phyloP scores from a whole-genome alignment of 2,329 filamentous ascomycete genomes.

The Aspergillus udagawae region DNA sequence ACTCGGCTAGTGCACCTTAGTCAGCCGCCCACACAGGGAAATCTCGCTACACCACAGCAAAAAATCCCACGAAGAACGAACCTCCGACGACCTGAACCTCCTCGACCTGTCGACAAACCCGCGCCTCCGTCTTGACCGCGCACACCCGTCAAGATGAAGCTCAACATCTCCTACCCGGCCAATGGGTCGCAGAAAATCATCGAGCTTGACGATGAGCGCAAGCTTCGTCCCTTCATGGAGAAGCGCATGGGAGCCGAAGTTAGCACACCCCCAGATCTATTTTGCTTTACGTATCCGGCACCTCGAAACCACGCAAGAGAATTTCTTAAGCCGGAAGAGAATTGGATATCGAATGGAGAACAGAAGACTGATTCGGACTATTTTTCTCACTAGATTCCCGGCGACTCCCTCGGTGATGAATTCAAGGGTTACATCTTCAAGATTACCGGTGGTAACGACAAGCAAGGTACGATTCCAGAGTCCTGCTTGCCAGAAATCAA shows the following conservation, averaged over 20 bases:
- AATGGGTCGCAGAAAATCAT: slow-evolving; percentile 99
- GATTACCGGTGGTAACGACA: slow-evolving; percentile 99
- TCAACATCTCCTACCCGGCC: slow-evolving; percentile 85
- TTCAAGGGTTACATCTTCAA: slow-evolving; percentile 99
- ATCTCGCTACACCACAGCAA: slow-evolving; percentile 39
- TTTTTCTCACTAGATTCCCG: slow-evolving; percentile 62
- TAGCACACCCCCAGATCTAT: slow-evolving; percentile 27
- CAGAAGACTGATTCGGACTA: slow-evolving; percentile 31
- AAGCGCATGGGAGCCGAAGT: slow-evolving; percentile 71
- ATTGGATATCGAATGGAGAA: slow-evolving; percentile 15
- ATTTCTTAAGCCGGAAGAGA: slow-evolving; percentile 1
- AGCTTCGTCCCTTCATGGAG: slow-evolving; percentile 98
- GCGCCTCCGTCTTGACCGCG: slow-evolving; percentile 47
- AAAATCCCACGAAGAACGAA: slow-evolving; percentile 37
- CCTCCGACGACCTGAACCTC: slow-evolving; percentile 36
- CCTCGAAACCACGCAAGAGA: slow-evolving; percentile 8
- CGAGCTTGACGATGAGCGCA: slow-evolving; percentile 99
- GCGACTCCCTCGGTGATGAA: slow-evolving; percentile 94
- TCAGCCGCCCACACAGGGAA: slow-evolving; percentile 36
- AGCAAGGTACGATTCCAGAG: slow-evolving; percentile 64
- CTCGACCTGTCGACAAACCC: slow-evolving; percentile 39
- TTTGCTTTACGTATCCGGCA: slow-evolving; percentile 5
- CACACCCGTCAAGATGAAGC: slow-evolving; percentile 65
- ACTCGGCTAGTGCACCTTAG: slow-evolving; percentile 30
- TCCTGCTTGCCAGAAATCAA: neutral